Percentiles rank a stretch among this genome's conserved stretches.
Evolutionary conservation across 2,329 filamentous ascomycete genomes (phyloP).

Genomic region (Trichoderma pleuroti): DNA sequence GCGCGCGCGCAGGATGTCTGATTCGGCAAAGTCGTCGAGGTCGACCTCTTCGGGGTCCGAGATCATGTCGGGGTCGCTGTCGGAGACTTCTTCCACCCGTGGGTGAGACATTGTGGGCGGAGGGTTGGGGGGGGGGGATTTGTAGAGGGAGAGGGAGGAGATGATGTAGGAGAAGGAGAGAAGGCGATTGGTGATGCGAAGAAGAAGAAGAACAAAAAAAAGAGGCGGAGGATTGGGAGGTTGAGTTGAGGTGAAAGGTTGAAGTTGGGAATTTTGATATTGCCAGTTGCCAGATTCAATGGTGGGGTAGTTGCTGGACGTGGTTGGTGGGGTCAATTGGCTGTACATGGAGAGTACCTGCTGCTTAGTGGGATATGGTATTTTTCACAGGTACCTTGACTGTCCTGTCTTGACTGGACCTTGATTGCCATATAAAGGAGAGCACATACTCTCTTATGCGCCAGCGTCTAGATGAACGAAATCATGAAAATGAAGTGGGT

Average conservation of each 20-base stretch:
- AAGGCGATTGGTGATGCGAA: neutral
- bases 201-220: neutral
- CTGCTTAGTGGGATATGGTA: neutral
- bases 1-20: conserved; percentile 51
- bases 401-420: neutral
- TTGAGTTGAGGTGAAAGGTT: neutral
- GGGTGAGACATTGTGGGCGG: conserved; percentile 69
- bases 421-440: neutral
- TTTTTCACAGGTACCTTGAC: neutral
- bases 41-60: conserved; percentile 88
- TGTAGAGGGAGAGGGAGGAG: neutral
- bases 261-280: conserved; percentile 7
- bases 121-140: neutral
- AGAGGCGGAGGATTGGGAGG: neutral
- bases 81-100: conserved; percentile 87
- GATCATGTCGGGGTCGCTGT: conserved; percentile 60
- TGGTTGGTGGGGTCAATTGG: neutral
- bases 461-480: neutral
- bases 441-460: neutral
- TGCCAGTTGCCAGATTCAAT: conserved; percentile 3
- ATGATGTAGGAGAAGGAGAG: neutral
- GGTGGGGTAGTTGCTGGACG: neutral
- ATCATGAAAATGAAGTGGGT: neutral
- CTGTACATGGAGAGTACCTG: neutral
- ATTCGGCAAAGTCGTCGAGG: conserved; percentile 61